These are phyloP conservation scores for Torulaspora indica DNA, from an alignment of 805 yeast genomes.

Conservation along the genomic window DNA sequence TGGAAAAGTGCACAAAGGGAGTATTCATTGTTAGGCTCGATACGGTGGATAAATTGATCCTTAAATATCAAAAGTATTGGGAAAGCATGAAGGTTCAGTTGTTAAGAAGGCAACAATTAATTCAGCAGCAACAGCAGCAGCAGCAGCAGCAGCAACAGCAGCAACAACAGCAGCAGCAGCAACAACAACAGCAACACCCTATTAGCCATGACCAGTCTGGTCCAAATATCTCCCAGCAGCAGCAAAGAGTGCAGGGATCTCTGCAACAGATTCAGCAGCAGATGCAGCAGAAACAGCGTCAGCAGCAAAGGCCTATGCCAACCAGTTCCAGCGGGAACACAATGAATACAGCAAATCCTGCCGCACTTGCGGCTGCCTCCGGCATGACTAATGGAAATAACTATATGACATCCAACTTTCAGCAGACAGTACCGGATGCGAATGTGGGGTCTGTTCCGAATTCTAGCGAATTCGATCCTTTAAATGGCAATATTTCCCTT, in stretches of 20 bases:
- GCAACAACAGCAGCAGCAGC: constrained; percentile 17
- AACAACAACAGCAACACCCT: neutral
- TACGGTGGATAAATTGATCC: constrained; percentile 61
- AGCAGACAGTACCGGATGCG: constrained; percentile 7
- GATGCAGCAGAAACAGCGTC: constrained; percentile 30
- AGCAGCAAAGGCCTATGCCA: constrained; percentile 8
- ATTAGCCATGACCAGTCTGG: constrained; percentile 9
- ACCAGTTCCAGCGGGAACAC: constrained; percentile 4
- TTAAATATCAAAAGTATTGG: constrained; percentile 70
- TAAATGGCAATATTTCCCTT: constrained; percentile 13
- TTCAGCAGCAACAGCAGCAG: constrained; percentile 37
- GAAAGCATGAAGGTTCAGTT: constrained; percentile 67
- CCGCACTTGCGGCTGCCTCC: constrained; percentile 10
- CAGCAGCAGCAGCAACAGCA: constrained; percentile 24
- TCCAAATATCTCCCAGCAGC: constrained; percentile 20
- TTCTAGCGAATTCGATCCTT: constrained; percentile 7
- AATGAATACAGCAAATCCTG: constrained; percentile 11
- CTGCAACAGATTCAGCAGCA: constrained; percentile 30
- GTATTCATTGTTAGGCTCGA: constrained; percentile 69
- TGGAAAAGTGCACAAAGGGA: constrained; percentile 62
- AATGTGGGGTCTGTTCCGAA: constrained; percentile 6
- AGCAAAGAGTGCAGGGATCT: constrained; percentile 27
- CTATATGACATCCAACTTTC: constrained; percentile 7
- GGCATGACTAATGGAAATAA: constrained; percentile 8
- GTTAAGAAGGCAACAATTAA: constrained; percentile 37